Evolutionary conservation across 176 grass and related monocot genomes (phyloP).

Genomic region (Carex cristatella): DNA sequence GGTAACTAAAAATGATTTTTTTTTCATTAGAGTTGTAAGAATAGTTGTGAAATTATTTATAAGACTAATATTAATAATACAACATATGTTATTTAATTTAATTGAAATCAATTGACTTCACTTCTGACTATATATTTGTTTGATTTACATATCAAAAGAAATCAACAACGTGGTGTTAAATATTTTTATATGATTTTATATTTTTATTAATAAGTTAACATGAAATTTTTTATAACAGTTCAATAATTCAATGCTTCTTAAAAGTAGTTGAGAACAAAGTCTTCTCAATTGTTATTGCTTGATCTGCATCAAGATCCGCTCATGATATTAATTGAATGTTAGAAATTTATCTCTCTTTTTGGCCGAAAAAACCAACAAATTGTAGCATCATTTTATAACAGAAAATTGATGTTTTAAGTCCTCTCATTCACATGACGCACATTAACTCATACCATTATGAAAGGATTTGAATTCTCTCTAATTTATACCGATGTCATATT

Average conservation of each 20-base stretch:
- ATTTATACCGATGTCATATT: no score
- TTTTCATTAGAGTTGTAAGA: not conserved
- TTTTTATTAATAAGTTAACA: not conserved
- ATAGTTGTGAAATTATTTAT: not conserved
- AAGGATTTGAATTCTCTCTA: no score
- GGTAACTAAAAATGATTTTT: not conserved
- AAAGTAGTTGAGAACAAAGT: no score
- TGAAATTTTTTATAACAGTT: no score
- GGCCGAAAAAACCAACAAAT: not conserved
- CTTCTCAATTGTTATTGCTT: no score
- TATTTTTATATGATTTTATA: not conserved
- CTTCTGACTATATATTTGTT: not conserved
- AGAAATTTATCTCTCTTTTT: not conserved
- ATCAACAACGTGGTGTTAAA: not conserved
- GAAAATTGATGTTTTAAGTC: not conserved
- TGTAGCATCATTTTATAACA: not conserved
- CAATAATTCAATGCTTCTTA: no score
- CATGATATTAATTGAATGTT: no score
- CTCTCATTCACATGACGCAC: not conserved
- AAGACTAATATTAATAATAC: not conserved
- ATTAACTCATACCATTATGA: not conserved
- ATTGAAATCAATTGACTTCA: not conserved
- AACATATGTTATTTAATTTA: not conserved
- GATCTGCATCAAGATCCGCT: no score
- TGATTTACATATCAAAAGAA: not conserved